A percentile compares a stretch with the other conserved stretches of the same genome.
These are phyloP conservation scores for Tulasnella sp. DNA, from an alignment of 768 basidiomycete genomes.

Conservation along the genomic window DNA sequence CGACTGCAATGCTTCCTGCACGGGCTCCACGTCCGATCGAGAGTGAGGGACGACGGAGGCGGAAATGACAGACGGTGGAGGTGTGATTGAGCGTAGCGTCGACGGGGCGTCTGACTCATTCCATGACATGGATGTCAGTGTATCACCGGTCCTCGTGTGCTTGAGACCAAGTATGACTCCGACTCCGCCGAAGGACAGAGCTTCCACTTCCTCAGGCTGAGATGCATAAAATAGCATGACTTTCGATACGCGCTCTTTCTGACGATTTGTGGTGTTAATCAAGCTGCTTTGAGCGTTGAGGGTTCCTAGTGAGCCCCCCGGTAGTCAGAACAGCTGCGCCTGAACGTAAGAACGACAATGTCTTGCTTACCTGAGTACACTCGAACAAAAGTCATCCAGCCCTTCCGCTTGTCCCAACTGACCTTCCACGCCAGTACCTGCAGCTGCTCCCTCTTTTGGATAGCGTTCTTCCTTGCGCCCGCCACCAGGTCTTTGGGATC, in stretches of 20 bases:
- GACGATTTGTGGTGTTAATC: constrained; percentile 53
- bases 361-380: constrained; percentile 64
- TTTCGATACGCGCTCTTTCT: constrained; percentile 63
- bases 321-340: constrained; percentile 1
- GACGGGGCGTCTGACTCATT: constrained; percentile 28
- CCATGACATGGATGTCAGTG: constrained; percentile 47
- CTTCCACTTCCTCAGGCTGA: constrained; percentile 62
- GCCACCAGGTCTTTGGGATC: constrained; percentile 29
- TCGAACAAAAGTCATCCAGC: constrained; percentile 90
- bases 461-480: neutral
- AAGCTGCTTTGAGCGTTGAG: constrained; percentile 51
- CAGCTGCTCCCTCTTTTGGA: constrained; percentile 22
- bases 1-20: constrained; percentile 61
- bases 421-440: constrained; percentile 81
- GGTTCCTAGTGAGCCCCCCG: constrained; percentile 39
- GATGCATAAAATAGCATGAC: constrained; percentile 70
- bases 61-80: constrained; percentile 78
- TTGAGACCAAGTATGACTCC: constrained; percentile 77
- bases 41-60: constrained; percentile 72
- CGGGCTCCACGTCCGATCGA: constrained; percentile 63
- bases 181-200: constrained; percentile 69
- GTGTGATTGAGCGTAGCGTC: constrained; percentile 43
- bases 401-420: constrained; percentile 65
- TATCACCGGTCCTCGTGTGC: constrained; percentile 79
- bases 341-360: neutral